phyloP scores from a whole-genome alignment of 805 yeast species.

The Hanseniaspora meyeri region DNA sequence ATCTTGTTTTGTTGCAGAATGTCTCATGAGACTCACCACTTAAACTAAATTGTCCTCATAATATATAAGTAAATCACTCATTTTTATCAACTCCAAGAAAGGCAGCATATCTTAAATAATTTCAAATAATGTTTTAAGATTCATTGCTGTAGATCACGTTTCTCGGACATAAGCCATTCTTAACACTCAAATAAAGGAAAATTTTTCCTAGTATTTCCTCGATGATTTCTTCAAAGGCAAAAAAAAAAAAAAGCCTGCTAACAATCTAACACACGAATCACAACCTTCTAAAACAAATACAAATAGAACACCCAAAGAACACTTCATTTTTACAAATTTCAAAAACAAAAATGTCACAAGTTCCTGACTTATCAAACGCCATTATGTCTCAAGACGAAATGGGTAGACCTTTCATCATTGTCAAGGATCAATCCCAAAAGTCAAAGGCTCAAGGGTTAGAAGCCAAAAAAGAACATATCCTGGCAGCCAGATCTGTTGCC shows the following conservation, averaged over 20 bases:
- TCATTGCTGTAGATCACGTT: not conserved
- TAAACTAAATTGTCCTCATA: too few relatives aligned
- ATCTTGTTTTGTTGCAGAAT: too few relatives aligned
- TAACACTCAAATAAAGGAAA: not conserved
- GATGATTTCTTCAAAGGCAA: not conserved
- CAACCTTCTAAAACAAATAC: too few relatives aligned
- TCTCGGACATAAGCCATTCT: not conserved
- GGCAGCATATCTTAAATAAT: too few relatives aligned
- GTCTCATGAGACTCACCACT: too few relatives aligned
- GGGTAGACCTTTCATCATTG: constrained; percentile 98
- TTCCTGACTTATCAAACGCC: constrained; percentile 95
- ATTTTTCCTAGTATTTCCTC: not conserved
- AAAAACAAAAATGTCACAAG: constrained; percentile 18
- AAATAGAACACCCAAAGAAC: not conserved
- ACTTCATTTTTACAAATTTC: not conserved
- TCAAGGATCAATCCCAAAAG: constrained; percentile 64
- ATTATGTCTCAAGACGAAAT: constrained; percentile 97
- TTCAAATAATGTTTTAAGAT: too few relatives aligned
- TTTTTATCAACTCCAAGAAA: too few relatives aligned
- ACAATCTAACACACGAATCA: not conserved
- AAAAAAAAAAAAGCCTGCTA: not conserved
- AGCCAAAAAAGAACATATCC: constrained; percentile 73
- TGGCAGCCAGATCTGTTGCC: constrained; percentile 91
- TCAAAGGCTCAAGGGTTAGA: constrained; percentile 64
- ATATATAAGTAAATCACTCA: too few relatives aligned